phyloP scores from a whole-genome alignment of 108 stramenopile species.

The Mayamaea pseudoterrestris region DNA sequence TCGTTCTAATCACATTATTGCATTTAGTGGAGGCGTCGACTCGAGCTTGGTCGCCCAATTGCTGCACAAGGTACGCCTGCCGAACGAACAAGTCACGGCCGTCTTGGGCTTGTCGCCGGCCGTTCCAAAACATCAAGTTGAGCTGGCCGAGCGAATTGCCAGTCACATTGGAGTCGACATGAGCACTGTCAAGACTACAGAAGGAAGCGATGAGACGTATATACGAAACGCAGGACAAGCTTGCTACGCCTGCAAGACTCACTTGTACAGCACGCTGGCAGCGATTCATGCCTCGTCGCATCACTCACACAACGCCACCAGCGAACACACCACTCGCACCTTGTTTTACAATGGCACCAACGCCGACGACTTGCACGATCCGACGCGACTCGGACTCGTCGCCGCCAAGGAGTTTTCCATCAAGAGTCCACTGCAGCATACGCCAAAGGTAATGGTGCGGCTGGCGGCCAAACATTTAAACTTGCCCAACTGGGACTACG shows the following conservation, averaged over 20 bases:
- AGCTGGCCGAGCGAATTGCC: conserved; percentile 62
- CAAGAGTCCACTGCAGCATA: conserved; percentile 55
- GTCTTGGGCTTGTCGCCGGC: conserved; percentile 81
- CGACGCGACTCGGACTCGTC: conserved; percentile 71
- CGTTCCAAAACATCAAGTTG: conserved; percentile 61
- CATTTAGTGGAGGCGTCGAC: conserved; percentile 90
- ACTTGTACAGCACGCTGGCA: conserved; percentile 73
- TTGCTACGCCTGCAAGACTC: conserved; percentile 92
- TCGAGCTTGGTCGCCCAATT: conserved; percentile 79
- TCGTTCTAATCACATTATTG: conserved; percentile 58
- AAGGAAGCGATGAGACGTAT: conserved; percentile 74
- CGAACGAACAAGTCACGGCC: conserved; percentile 32
- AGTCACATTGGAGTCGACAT: conserved; percentile 52
- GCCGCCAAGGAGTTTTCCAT: conserved; percentile 68
- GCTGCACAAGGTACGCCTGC: conserved; percentile 13
- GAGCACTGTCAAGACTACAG: conserved; percentile 47
- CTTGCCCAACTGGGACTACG: conserved; percentile 83
- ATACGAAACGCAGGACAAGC: conserved; percentile 75
- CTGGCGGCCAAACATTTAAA: conserved; percentile 51
- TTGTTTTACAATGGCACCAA: conserved; percentile 97
- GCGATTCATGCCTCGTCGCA: conserved; percentile 30
- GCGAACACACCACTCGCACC: conserved; percentile 5
- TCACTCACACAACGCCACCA: background rate
- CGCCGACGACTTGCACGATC: conserved; percentile 75
- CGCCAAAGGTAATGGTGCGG: conserved; percentile 70